Evolutionary conservation across 164 flowering plant genomes (phyloP).

Genomic region (Paratinospora sagittata): DNA sequence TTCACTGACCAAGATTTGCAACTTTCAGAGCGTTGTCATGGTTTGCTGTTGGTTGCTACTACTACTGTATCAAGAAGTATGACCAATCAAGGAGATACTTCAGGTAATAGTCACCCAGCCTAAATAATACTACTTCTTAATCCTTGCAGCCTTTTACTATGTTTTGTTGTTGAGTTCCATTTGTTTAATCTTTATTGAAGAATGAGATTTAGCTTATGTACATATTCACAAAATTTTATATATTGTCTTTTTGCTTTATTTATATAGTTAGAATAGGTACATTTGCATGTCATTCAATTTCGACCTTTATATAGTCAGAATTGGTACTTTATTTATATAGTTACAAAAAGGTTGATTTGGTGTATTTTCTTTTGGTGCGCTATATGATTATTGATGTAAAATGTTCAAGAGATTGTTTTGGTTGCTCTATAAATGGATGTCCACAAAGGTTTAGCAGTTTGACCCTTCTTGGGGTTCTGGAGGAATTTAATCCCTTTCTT

Average conservation of each 20-base stretch:
- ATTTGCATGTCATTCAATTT: no score
- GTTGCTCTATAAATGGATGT: neutral
- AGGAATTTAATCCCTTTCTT: neutral
- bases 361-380: no score
- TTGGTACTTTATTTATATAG: no score
- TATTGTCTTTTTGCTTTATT: neutral
- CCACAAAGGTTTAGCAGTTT: neutral
- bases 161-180: neutral
- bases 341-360: no score
- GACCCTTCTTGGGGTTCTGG: neutral
- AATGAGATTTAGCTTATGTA: neutral
- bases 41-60: constrained; percentile 99
- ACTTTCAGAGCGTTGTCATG: constrained; percentile 80
- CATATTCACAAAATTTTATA: neutral
- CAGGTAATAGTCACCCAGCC: constrained; percentile 41
- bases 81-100: constrained; percentile 84
- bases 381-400: no score
- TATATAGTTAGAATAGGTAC: neutral
- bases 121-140: neutral
- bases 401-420: no score
- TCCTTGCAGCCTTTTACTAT: neutral
- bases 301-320: no score
- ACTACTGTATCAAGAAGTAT: constrained; percentile 87
- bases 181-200: neutral
- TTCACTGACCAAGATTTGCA: constrained; percentile 9